Conservation (phyloP, 805 yeast species). For the Starmerella bombi region DNA sequence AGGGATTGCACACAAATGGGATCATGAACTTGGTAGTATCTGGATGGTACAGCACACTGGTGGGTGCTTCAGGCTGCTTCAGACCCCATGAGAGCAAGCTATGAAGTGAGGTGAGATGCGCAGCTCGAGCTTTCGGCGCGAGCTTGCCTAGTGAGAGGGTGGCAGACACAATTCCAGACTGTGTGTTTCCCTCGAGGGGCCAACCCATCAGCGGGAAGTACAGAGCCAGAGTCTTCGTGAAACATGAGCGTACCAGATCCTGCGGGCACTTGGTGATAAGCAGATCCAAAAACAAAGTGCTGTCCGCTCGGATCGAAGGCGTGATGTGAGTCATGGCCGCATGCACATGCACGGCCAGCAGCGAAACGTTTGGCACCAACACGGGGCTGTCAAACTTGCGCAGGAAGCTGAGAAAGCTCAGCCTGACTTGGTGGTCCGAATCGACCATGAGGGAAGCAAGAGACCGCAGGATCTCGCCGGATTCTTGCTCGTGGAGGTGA, state of each 20-base stretch:
- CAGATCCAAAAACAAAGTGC: slow-evolving; percentile 52
- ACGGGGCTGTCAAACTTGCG: slow-evolving; percentile 16
- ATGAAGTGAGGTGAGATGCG: slow-evolving; percentile 19
- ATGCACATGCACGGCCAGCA: slow-evolving; percentile 53
- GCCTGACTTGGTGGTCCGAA: slow-evolving; percentile 50
- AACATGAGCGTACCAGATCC: slow-evolving; percentile 18
- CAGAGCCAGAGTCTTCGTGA: slow-evolving; percentile 34
- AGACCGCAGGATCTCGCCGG: slow-evolving; percentile 31
- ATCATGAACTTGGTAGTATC: slow-evolving; percentile 14
- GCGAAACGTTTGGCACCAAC: slow-evolving; percentile 29
- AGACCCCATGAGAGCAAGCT: slow-evolving; percentile 16
- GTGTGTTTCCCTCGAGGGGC: slow-evolving; percentile 27
- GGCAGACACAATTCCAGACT: slow-evolving; percentile 17
- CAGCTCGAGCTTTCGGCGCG: slow-evolving; percentile 20
- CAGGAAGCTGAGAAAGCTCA: slow-evolving; percentile 37
- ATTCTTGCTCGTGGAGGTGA: slow-evolving; percentile 12
- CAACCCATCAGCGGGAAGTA: slow-evolving; percentile 64
- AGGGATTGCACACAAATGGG: slow-evolving; percentile 16
- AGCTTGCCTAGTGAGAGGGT: slow-evolving; percentile 19
- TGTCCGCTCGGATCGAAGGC: slow-evolving; percentile 59
- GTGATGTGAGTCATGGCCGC: slow-evolving; percentile 90
- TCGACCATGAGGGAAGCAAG: slow-evolving; percentile 56
- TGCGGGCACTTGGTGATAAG: slow-evolving; percentile 33
- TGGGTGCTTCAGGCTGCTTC: slow-evolving; percentile 1
- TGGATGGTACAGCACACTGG: slow-evolving; percentile 8